A percentile compares a stretch with the other conserved stretches of the same genome.
These are phyloP conservation scores for Ophiorrhiza pumila DNA, from an alignment of 257 asterid species.

Conservation along the genomic window DNA sequence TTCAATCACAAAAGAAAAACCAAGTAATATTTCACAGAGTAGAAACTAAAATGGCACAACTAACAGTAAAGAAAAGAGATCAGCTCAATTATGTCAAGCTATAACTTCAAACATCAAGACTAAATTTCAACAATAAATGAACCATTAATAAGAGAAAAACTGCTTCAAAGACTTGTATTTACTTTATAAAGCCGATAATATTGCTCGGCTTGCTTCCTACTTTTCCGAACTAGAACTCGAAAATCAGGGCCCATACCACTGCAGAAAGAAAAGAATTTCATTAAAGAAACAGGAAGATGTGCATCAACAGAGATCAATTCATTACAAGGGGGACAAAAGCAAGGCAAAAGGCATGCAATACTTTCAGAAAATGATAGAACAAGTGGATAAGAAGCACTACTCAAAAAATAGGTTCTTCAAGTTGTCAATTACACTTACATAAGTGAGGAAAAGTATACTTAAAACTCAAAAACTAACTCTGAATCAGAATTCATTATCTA, in stretches of 20 bases:
- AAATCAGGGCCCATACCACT: conserved; percentile 99
- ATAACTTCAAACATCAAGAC: not conserved
- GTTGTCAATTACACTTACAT: not conserved
- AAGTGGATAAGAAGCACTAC: not conserved
- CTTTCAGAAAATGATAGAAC: too few species aligned
- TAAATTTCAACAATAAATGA: not conserved
- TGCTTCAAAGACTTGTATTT: conserved; percentile 12
- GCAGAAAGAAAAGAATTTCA: conserved; percentile 34
- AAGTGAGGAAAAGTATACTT: not conserved
- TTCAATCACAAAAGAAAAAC: not conserved
- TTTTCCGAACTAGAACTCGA: conserved; percentile 93
- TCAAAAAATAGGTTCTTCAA: not conserved
- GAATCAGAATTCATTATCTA: not conserved
- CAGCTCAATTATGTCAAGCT: not conserved
- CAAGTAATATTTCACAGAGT: not conserved
- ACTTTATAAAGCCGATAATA: conserved; percentile 88
- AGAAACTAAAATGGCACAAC: not conserved
- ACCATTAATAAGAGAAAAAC: not conserved
- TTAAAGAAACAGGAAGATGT: not conserved
- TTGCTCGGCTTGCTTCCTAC: conserved; percentile 98
- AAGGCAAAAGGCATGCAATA: not conserved
- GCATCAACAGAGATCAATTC: not conserved
- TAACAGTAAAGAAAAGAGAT: not conserved
- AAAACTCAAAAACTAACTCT: not conserved
- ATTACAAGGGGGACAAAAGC: not conserved